Evolutionary conservation across 345 rosid genomes (phyloP), one percentile per base, ranked within the genome.

Genomic region (Erysimum cheiranthoides): DNA sequence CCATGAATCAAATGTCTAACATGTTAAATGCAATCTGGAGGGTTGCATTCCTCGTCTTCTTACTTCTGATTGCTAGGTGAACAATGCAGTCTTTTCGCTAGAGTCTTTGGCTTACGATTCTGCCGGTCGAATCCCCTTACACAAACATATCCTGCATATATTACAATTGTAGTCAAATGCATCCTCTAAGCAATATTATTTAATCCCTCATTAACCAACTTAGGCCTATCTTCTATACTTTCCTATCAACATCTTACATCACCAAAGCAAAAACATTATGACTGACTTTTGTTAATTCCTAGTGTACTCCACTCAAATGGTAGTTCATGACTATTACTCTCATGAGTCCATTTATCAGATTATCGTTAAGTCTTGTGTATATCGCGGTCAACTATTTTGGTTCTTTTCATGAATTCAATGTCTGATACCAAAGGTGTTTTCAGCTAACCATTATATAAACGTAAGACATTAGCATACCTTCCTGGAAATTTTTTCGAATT

Each of bases 61-160:
- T 74, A 1, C 1, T 57, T 74, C 83, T 79, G 18, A 51, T 78
- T 88, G 66, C 88, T 92, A 18, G 89, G 85, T 31, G 90, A 84
- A 59, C 85, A 86, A 73, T 90, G 98, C 72, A 94, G 70, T 66
- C 97, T 86, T 75, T 86, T 87, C 61, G 73, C 70, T 51, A 92
- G 82, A 6, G 90, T 89, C 8, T 85, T 79, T 11, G 97, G 85
- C 30, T 84, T 95, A 31, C 92, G 69, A 30, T 73, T 68, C 70
- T 81, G 57, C 50, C 81, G 78, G 72, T 94, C 95, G 49, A 94
- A 92, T 65, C 95, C 98, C 61, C 98, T 82, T 31, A 94, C 92
- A 61, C 97, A 94, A 39, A 94, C 92, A 78, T 81, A 94, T 61
- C 97, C 97, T 93, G 93, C 84, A 82, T 66, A 70, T 30, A 16